A percentile compares a stretch with the other conserved stretches of the same genome.
phyloP scores from a whole-genome alignment of 371 early-diverging fungal species.

The Circinella minor region DNA sequence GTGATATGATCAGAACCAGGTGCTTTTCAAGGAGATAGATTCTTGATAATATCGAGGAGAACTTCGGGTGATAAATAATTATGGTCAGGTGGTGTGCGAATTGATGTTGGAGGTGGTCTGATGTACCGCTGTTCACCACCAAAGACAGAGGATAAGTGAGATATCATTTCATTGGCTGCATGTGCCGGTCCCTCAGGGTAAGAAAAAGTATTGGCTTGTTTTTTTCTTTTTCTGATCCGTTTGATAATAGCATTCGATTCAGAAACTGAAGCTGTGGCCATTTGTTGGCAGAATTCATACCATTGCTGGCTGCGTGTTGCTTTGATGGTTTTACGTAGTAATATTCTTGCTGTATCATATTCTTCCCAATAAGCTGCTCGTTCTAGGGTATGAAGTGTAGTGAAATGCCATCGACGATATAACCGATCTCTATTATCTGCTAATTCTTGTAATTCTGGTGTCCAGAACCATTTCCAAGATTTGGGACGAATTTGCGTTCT shows the following conservation, averaged over 20 bases:
- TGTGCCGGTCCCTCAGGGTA: conserved; percentile 16
- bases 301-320: neutral
- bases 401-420: conserved; percentile 15
- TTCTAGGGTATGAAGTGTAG: conserved; percentile 6
- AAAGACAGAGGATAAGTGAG: conserved; percentile 15
- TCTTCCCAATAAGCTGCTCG: conserved; percentile 6
- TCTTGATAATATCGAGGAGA: too few relatives aligned
- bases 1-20: conserved; percentile 33
- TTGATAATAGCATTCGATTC: conserved; percentile 12
- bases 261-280: neutral
- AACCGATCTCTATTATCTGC: neutral
- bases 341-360: neutral
- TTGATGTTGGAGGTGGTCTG: neutral
- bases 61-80: too few relatives aligned
- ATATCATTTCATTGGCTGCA: conserved; percentile 15
- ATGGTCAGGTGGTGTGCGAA: too few relatives aligned
- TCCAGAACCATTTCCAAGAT: conserved; percentile 20
- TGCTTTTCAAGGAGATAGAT: conserved; percentile 16
- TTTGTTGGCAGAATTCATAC: conserved; percentile 13
- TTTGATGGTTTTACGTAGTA: neutral
- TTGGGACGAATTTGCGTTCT: neutral
- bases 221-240: neutral
- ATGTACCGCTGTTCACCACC: neutral
- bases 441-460: conserved; percentile 2
- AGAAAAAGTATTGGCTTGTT: neutral